These are phyloP conservation scores for Solanum stenotomum DNA, from an alignment of 257 asterid genomes.

Conservation along the genomic window DNA sequence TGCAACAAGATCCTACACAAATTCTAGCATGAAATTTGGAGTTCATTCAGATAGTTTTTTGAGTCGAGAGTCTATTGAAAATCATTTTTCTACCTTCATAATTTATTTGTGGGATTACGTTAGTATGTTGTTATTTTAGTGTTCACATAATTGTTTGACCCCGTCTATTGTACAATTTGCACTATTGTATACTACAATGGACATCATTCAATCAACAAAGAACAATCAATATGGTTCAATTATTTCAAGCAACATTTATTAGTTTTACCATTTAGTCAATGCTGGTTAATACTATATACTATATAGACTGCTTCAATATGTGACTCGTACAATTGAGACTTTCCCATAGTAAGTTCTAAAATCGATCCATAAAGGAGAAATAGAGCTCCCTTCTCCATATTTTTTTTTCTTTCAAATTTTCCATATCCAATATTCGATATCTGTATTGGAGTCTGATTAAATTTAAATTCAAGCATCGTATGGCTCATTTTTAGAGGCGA, in stretches of 20 bases:
- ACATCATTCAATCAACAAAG: background rate
- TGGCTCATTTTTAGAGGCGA: background rate
- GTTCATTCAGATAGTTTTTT: no score
- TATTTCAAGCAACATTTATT: background rate
- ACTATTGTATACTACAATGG: background rate
- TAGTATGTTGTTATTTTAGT: background rate
- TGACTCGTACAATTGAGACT: background rate
- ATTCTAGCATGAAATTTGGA: no score
- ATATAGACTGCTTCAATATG: background rate
- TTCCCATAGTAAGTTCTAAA: background rate
- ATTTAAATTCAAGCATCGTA: no score
- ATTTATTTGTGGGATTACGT: background rate
- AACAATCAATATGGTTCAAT: background rate
- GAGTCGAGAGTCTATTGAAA: no score
- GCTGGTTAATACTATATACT: background rate
- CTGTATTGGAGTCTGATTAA: no score
- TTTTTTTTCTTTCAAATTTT: no score
- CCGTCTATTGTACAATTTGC: background rate
- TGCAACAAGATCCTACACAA: no score
- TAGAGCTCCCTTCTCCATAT: background rate
- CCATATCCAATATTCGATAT: background rate
- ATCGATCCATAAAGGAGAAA: background rate
- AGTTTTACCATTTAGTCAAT: background rate
- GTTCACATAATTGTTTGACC: no score
- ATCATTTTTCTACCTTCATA: no score